Evolutionary conservation across 1,284 basidiomycete species (phyloP).

Genomic region (Filobasidium uniguttulatum): DNA sequence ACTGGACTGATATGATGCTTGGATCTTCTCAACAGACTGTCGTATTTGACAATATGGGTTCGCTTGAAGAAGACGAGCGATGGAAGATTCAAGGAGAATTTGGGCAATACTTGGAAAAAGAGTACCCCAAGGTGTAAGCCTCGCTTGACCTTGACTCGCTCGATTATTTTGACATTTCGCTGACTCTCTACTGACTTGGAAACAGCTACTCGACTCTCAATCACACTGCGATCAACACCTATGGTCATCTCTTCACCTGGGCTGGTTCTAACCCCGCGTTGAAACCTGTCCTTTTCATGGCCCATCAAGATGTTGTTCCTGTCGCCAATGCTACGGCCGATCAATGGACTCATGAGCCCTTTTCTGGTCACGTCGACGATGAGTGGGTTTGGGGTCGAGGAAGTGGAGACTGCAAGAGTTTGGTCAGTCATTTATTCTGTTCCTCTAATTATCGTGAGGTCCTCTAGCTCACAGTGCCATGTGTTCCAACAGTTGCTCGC

Average conservation of each 20-base stretch:
- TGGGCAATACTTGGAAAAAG: conserved; percentile 32
- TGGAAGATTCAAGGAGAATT: conserved; percentile 34
- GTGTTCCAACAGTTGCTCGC: conserved; percentile 30
- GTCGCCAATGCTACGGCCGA: conserved; percentile 39
- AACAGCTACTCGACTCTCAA: conserved; percentile 26
- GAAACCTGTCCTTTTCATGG: conserved; percentile 39
- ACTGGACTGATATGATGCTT: not conserved
- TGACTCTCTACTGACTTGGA: not conserved
- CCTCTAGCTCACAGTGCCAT: not conserved
- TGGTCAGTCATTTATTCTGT: conserved; percentile 10
- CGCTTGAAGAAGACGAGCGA: conserved; percentile 26
- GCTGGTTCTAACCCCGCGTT: conserved; percentile 29
- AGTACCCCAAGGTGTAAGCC: conserved; percentile 30
- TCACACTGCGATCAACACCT: conserved; percentile 37
- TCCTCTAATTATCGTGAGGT: not conserved
- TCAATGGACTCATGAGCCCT: conserved; percentile 42
- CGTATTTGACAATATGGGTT: conserved; percentile 36
- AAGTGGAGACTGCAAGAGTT: conserved; percentile 38
- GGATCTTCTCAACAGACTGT: conserved; percentile 24
- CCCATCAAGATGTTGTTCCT: conserved; percentile 43
- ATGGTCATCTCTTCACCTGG: conserved; percentile 40
- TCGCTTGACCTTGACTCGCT: not conserved
- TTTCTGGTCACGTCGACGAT: conserved; percentile 38
- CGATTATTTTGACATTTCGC: not conserved
- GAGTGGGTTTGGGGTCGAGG: conserved; percentile 45